phyloP scores from a whole-genome alignment of 768 basidiomycete genomes.

The Tricholoma bakamatsutake region DNA sequence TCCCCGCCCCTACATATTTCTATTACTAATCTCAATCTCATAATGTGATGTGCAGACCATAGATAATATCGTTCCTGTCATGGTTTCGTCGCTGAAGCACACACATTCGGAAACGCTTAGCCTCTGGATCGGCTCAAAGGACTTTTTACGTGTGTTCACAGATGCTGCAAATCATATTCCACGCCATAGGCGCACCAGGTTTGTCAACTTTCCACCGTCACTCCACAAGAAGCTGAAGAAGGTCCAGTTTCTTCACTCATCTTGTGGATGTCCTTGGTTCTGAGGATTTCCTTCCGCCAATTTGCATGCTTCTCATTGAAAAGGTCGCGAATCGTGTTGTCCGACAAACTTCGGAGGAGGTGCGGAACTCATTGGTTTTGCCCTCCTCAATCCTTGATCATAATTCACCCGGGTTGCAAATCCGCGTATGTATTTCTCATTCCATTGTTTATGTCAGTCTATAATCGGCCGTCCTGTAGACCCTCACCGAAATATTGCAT shows the following conservation, averaged over 20 bases:
- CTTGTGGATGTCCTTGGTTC: conserved; percentile 79
- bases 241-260: conserved; percentile 80
- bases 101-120: conserved; percentile 48
- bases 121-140: conserved; percentile 63
- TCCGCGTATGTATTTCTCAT: conserved; percentile 37
- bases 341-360: conserved; percentile 57
- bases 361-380: conserved; percentile 51
- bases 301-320: conserved; percentile 82
- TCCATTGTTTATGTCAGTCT: neutral
- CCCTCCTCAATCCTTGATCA: conserved; percentile 64
- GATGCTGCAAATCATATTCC: conserved; percentile 92
- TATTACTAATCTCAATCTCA: neutral
- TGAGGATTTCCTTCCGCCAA: conserved; percentile 72
- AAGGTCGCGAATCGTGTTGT: conserved; percentile 65
- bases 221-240: neutral
- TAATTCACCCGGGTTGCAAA: conserved; percentile 39
- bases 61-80: conserved; percentile 89
- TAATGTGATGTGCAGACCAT: conserved; percentile 62
- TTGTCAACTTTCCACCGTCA: conserved; percentile 17
- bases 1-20: neutral
- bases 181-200: conserved; percentile 88
- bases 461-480: conserved; percentile 29
- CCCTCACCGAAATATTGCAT: conserved; percentile 55
- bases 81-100: conserved; percentile 72
- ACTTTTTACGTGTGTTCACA: conserved; percentile 87